Base-by-base conservation (phyloP, 768 basidiomycete species). In the Hebeloma cylindrosporum region DNA sequence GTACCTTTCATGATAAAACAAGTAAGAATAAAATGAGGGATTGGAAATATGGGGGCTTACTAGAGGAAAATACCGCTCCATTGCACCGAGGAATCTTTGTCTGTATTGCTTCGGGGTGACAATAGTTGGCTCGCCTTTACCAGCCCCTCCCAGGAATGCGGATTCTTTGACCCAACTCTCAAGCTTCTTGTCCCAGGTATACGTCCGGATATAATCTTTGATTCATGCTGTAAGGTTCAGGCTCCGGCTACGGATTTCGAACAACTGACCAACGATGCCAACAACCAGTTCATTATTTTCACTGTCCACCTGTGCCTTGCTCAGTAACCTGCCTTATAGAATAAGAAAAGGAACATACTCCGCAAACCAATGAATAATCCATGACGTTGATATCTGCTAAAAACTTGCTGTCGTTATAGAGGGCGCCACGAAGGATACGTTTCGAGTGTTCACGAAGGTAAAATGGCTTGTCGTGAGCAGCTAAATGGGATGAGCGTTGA, bases 121-220 rank as follows among this genome's bases (percentile, higher is more conserved):
- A 56, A 99, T 94, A 0, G 95, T 98, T 0, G 96, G 95, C 52
- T 95, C 95, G 7, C 92, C 93, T 57, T 78, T 84, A 31, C 82
- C 83, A 32, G 79, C 77, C 16, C 81, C 87, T 34, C 91, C 93
- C 17, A 98, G 71, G 66, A 94, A 93, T 0, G 89, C 78, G 2
- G 91, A 85, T 56, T 98, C 96, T 60, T 98, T 99, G 32, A 97
- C 92, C 93, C 92, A 96, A 48, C 86, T 97, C 68, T 98, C 96
- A 13, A 99, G 71, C 56, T 93, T 93, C 72, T 99, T 99, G 71
- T 99, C 96, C 93, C 93, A 96, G 0, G 92, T 95, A 60, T 94
- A 95, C 3, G 93, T 93, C 7, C 93, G 86, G 52, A 95, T 90
- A 59, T 93, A 96, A 63, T 96, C 93, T 94, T 43, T 4, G 9